Evolutionary conservation across 176 grass and related monocot species (phyloP), one percentile per base, ranked within the genome.

Genomic region (Pharus latifolius): DNA sequence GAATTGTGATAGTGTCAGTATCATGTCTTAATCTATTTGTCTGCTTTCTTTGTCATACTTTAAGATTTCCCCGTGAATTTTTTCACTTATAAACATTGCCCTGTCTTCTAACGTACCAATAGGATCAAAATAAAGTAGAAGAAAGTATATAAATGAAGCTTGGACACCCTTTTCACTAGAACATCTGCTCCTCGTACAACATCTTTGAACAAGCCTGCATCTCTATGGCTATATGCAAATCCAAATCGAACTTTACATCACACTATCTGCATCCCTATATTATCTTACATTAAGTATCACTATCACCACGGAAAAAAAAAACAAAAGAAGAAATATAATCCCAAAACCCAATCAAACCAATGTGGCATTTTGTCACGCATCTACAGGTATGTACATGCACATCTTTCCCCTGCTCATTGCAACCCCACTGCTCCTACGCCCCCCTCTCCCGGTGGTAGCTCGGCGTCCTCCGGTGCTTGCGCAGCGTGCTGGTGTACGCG

Each of bases 351-450:
- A 65, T 24, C 54, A 80, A 73, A 45, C 75, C 33, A 49, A 70
- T 74, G 63, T 74, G 78, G 34, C 70, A 51, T 73, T 84, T 20
- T 71, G 78, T 38, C 74, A 85, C 79, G 51, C 79, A 65, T 87
- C 48, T 76, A 78, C 45, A 70, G n/a, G 34, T 70, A 68, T 82
- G 56, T 23, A 62, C 60, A 44, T 2, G 48, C 31, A 53, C 10
- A 45, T 48, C 24, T 34, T 47, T 27, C 2, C 49, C 66, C 64
- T 75, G 65, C 49, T 51, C 10, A 2, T 12, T 46, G 50, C 13
- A 43, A 8, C 34, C 42, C 29, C 56, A 29, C 41, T 42, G 17
- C 42, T 67, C 69, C 56, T 90, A 94, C 8, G 64, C 52, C 5
- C 70, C 81, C 33, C 74, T 82, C 67, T 87, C 81, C 19, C 6